Percentiles rank a stretch among this genome's conserved stretches.
Evolutionary conservation across 345 rosid species (phyloP).

Genomic region (Combretum micranthum): DNA sequence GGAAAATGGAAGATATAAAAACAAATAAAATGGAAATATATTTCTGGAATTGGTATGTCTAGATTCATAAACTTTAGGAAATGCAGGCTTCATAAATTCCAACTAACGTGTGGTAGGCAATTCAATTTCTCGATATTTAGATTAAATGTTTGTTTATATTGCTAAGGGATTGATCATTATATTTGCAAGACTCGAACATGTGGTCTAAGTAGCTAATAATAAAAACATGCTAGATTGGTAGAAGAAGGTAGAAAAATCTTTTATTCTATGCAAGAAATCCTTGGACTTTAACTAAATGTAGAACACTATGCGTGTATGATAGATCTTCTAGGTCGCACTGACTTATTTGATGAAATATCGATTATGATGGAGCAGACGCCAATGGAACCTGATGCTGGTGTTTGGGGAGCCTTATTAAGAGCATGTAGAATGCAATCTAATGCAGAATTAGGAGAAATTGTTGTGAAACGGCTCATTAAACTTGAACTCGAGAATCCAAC

Average conservation of each 20-base stretch:
- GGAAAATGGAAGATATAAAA: too few relatives aligned
- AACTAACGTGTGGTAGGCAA: too few relatives aligned
- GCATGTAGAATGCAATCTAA: slow-evolving; percentile 49
- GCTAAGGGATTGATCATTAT: too few relatives aligned
- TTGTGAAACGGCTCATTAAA: slow-evolving; percentile 34
- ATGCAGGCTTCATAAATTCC: too few relatives aligned
- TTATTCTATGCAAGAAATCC: slow-evolving; percentile 31
- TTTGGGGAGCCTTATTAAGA: slow-evolving; percentile 58
- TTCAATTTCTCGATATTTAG: too few relatives aligned
- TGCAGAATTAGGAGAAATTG: slow-evolving; percentile 38
- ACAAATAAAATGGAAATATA: too few relatives aligned
- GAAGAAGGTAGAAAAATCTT: slow-evolving; percentile 43
- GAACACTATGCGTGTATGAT: slow-evolving; percentile 61
- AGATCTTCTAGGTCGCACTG: slow-evolving; percentile 58
- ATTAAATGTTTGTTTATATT: too few relatives aligned
- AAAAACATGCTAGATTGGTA: slow-evolving; percentile 45
- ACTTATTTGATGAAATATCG: slow-evolving; percentile 40
- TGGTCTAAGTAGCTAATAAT: too few relatives aligned
- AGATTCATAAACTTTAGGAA: too few relatives aligned
- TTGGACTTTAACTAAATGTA: slow-evolving; percentile 22
- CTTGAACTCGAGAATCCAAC: slow-evolving; percentile 49
- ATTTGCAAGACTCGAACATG: too few relatives aligned
- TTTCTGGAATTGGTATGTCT: too few relatives aligned
- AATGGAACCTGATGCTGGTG: slow-evolving; percentile 45
- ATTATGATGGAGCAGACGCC: slow-evolving; percentile 37